Base-by-base conservation (phyloP, 345 rosid species). In the Cardiospermum halicacabum region DNA sequence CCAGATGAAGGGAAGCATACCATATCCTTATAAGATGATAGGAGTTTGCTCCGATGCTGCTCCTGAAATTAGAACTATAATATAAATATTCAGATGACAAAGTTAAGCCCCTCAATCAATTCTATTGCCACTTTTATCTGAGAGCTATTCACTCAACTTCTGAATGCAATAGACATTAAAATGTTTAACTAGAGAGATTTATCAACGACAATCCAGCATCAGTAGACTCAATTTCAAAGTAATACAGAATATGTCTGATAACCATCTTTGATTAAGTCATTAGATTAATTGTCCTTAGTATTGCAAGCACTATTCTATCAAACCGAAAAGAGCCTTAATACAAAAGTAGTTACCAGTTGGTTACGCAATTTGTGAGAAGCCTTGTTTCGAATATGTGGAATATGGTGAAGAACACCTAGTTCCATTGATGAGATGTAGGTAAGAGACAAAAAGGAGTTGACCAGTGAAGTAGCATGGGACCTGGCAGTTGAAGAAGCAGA, bases 351-450 rank as follows among this genome's bases (percentile, higher is more conserved):
- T 53, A 90, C 97, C 80, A 82, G 96, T 71, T 91, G 95, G 74
- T 72, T 81, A 49, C 72, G 72, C 62, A 93, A 76, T 75, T 87
- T 94, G 43, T 63, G 73, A 61, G 74, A 84, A 56, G 99, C 92
- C 75, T 85, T 91, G 67, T 78, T 69, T 71, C 82, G 77, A 67
- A 94, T 81, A 69, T 82, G 72, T 1, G 75, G 74, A 91, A 88
- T 85, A 64, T 84, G 91, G 65, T 72, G 82, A 65, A 94, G 56
- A 64, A 78, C 84, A 39, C 99, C 99, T 22, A 94, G 69, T 68
- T 94, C 85, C 97, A 91, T 84, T 61, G 74, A 72, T 7, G 89
- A 85, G 76, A 91, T 59, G 80, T 80, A 91, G 63, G 95, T 88
- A 71, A 62, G 91, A 34, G 92, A 86, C 13, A 88, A 69, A 70